Evolutionary conservation across 2,329 filamentous ascomycete species (phyloP).

Genomic region (Pseudogymnoascus sp.): DNA sequence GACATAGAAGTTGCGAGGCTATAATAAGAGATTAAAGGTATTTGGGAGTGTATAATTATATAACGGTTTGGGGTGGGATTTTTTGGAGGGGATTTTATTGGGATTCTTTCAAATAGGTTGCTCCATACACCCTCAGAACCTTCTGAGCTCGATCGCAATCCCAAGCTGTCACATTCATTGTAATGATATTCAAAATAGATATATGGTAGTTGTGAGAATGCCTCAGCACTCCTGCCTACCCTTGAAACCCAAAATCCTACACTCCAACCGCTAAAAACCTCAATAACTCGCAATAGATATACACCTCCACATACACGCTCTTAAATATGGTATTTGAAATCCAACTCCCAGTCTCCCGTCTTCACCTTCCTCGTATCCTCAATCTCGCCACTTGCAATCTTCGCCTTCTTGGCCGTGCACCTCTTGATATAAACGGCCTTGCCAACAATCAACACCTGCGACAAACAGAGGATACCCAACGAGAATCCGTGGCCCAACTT

Average conservation of each 20-base stretch:
- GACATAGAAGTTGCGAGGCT: not conserved
- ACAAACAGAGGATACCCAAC: conserved; percentile 13
- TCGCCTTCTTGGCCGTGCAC: conserved; percentile 34
- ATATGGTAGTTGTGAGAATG: not conserved
- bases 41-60: not conserved
- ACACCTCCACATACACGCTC: not conserved
- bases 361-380: conserved; percentile 38
- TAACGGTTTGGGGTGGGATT: too few species aligned
- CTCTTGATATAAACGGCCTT: conserved; percentile 38
- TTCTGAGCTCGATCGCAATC: too few species aligned
- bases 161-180: too few species aligned
- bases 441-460: conserved; percentile 29
- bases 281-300: not conserved
- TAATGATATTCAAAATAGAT: not conserved
- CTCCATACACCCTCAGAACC: too few species aligned
- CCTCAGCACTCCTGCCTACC: not conserved
- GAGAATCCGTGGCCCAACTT: conserved; percentile 20
- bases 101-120: too few species aligned
- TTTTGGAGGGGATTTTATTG: too few species aligned
- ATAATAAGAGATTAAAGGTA: not conserved
- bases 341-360: conserved; percentile 40
- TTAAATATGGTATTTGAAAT: conserved; percentile 38
- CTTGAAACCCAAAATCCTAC: too few species aligned
- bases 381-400: conserved; percentile 34
- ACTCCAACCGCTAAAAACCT: not conserved